Base-by-base conservation (phyloP, 441 rosid species). In the Gossypium schwendimanii region DNA sequence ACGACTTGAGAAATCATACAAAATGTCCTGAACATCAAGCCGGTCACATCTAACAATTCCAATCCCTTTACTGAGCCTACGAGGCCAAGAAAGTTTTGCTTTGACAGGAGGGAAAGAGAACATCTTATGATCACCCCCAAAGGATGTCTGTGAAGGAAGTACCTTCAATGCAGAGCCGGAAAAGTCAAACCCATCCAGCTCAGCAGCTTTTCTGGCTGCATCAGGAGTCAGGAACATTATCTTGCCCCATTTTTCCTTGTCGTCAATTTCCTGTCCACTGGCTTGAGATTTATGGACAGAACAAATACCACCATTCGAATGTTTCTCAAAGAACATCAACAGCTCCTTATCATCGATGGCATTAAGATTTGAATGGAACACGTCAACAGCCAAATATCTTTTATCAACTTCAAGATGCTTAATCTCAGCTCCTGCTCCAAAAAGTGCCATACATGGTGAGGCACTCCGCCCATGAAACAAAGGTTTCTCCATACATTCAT, bases 351-450 rank as follows among this genome's bases (percentile, higher is more conserved):
- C 96, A 75, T 88, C 89, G 17, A 80, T 33, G 58, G 70, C 31
- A 80, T 41, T 76, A 45, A 49, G 75, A 80, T 81, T 77, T 14
- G 97, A 81, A 64, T 84, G 85, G 79, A 64, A 81, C 55, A 94
- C 78, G 71, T 94, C 91, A 15, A 91, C 87, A n/a, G 90, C 82
- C 75, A 94, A 78, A 83, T 41, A 87, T 76, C 90, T 88, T 74
- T 83, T 89, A 65, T 86, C 87, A 73, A 91, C 85, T 83, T 94
- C 98, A 75, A 92, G 83, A 87, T 94, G 97, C 85, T 83, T 89
- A 73, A 94, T 89, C 83, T 84, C 89, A 58, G 96, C 98, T 79
- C 99, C 98, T 74, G 97, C 82, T 75, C 98, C 99, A 73, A 94
- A 82, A 77, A 94, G 85, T 28, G 96, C 99, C 50, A 87, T 14